Evolutionary conservation across 2,329 filamentous ascomycete genomes (phyloP).

Genomic region (Fusarium ramigenum): DNA sequence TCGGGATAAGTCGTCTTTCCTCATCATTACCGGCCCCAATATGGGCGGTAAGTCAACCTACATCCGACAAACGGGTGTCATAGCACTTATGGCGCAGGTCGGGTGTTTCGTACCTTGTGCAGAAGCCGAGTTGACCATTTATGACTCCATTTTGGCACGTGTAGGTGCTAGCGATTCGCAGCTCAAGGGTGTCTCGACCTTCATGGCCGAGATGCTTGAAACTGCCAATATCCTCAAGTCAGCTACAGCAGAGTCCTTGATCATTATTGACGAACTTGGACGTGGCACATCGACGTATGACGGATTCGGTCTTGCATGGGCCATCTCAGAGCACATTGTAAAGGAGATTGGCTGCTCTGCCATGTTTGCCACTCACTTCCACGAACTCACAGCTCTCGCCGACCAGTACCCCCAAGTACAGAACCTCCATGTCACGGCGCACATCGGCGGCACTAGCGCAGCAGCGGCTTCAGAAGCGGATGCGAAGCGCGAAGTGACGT

Average conservation of each 20-base stretch:
- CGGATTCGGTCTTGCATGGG: conserved; percentile 98
- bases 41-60: conserved; percentile 99
- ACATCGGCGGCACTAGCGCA: conserved; percentile 71
- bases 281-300: conserved; percentile 98
- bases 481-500: conserved; percentile 82
- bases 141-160: conserved; percentile 94
- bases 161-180: conserved; percentile 97
- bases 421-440: conserved; percentile 95
- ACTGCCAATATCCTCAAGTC: conserved; percentile 98
- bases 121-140: conserved; percentile 91
- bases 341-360: conserved; percentile 94
- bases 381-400: conserved; percentile 91
- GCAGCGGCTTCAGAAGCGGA: conserved; percentile 48
- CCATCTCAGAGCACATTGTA: conserved; percentile 97
- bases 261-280: conserved; percentile 98
- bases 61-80: conserved; percentile 95
- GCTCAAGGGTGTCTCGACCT: conserved; percentile 96
- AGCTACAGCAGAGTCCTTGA: conserved; percentile 91
- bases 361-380: conserved; percentile 98
- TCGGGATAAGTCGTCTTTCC: conserved; percentile 83
- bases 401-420: conserved; percentile 88
- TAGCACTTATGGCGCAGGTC: conserved; percentile 95
- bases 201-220: conserved; percentile 99
- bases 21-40: conserved; percentile 97
- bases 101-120: conserved; percentile 95